Percentiles rank a stretch among this genome's conserved stretches.
Evolutionary conservation across 768 basidiomycete genomes (phyloP).

Genomic region (Zangia roseola): DNA sequence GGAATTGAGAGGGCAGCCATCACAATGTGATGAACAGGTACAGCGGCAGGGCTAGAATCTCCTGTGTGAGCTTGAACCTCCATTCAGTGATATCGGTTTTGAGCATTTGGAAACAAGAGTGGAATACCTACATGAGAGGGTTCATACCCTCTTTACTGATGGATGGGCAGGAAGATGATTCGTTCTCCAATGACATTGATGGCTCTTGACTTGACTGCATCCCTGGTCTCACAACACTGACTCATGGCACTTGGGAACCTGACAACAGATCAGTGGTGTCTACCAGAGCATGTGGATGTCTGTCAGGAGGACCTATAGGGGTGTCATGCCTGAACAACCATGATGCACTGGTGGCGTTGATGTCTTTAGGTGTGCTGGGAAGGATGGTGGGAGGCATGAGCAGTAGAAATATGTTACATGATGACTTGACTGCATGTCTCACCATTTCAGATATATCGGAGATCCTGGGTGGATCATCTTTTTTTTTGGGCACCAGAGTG

Average conservation of each 20-base stretch:
- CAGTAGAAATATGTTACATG: constrained; percentile 13
- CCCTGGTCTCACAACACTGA: constrained; percentile 14
- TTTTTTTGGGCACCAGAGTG: no score
- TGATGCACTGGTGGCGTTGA: constrained; percentile 45
- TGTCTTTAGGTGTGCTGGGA: constrained; percentile 49
- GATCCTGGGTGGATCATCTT: constrained; percentile 26
- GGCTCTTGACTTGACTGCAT: constrained; percentile 32
- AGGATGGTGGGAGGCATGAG: constrained; percentile 49
- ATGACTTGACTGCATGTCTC: constrained; percentile 19
- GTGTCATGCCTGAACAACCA: constrained; percentile 29
- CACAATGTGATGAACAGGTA: neutral
- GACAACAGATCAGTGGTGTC: constrained; percentile 11
- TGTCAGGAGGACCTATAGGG: constrained; percentile 18
- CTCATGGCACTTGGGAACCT: constrained; percentile 15
- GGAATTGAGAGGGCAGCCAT: constrained; percentile 2
- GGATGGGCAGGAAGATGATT: constrained; percentile 16
- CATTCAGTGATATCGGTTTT: constrained; percentile 8
- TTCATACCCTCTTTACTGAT: constrained; percentile 25
- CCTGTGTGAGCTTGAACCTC: constrained; percentile 2
- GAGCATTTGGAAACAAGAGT: neutral
- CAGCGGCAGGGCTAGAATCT: neutral
- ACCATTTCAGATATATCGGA: constrained; percentile 39
- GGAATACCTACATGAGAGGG: constrained; percentile 2
- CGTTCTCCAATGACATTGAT: constrained; percentile 30
- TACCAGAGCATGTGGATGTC: constrained; percentile 8